Base-by-base conservation (phyloP, 805 yeast species). In the Candida peoriensis region DNA sequence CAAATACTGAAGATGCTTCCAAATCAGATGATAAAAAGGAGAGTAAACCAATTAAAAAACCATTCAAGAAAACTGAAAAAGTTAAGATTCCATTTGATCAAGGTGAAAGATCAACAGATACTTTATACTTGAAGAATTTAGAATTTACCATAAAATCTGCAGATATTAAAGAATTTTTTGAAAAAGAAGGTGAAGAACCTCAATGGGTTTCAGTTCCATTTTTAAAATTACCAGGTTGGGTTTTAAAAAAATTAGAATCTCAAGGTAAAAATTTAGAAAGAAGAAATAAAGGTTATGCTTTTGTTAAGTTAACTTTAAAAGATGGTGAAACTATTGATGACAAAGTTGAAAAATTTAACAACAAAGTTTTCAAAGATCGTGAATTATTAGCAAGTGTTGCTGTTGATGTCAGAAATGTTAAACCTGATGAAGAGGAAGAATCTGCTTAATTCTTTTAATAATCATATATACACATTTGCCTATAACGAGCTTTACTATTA, bases 351-450 rank as follows among this genome's bases (percentile, higher is more conserved):
- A 74, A 76, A 50, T 78, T 78, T 58, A 71, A 81, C 44, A 94
- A 87, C 34, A 69, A 68, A 50, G 71, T 68, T 34, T 62, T 81
- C 47, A 74, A 75, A 41, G 95, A 82, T 33, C 74, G 84, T 57
- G 68, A 66, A 32, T 62, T 88, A 39, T 62, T 71, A 30, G 86
- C 82, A 39, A 81, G 79, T 45, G 72, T 80, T 47, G 96, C 96
- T 15, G 72, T 83, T 43, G 85, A 80, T 50, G 65, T 78, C 9
- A 64, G 69, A 43, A 38, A 34, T 10, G 40, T 43, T 22, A 49
- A 54, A 38, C 49, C 57, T 27, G 64, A 52, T 8, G 61, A 50
- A 22, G 58, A 52, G 20, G 55, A 52, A 17, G 60, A 19, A 23
- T 29, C 29, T 13, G n/a, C n/a, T n/a, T n/a, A n/a, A n/a, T n/a